phyloP scores from a whole-genome alignment of 805 yeast genomes.

The Wickerhamomyces mucosus region DNA sequence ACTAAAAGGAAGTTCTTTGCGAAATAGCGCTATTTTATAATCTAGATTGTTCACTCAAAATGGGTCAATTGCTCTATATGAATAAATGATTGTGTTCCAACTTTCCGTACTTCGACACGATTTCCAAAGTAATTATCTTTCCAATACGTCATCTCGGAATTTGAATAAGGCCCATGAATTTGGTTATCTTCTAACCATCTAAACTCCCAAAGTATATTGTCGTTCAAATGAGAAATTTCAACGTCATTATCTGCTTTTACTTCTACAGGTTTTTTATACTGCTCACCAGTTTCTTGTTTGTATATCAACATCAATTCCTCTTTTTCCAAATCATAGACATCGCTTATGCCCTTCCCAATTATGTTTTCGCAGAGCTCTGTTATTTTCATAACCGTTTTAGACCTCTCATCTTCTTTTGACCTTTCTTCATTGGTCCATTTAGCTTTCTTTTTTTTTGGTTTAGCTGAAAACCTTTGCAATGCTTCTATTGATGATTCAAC shows the following conservation, averaged over 20 bases:
- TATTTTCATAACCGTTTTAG: constrained; percentile 24
- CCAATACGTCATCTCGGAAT: constrained; percentile 43
- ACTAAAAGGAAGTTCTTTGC: too few relatives aligned
- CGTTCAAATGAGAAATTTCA: constrained; percentile 10
- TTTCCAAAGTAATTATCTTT: constrained; percentile 35
- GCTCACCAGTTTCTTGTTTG: constrained; percentile 32
- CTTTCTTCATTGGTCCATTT: constrained; percentile 9
- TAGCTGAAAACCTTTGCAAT: constrained; percentile 30
- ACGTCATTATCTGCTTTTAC: constrained; percentile 6
- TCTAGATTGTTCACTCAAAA: background rate
- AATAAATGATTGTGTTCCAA: constrained; percentile 11
- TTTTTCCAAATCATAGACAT: constrained; percentile 42
- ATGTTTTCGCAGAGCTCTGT: constrained; percentile 42
- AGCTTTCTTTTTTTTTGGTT: constrained; percentile 13
- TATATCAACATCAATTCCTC: constrained; percentile 46
- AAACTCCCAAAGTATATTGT: constrained; percentile 35
- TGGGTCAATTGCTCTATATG: constrained; percentile 7
- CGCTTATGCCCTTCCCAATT: constrained; percentile 29
- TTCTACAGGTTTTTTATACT: constrained; percentile 19
- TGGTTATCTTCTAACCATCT: constrained; percentile 34
- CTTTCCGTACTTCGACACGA: constrained; percentile 30
- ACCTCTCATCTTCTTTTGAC: constrained; percentile 13
- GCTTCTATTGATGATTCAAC: constrained; percentile 55
- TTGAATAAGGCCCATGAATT: constrained; percentile 42
- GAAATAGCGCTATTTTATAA: too few relatives aligned